Evolutionary conservation across 2,329 filamentous ascomycete species (phyloP), one percentile per base, ranked within the genome.

Genomic region (Triangularia setosa): DNA sequence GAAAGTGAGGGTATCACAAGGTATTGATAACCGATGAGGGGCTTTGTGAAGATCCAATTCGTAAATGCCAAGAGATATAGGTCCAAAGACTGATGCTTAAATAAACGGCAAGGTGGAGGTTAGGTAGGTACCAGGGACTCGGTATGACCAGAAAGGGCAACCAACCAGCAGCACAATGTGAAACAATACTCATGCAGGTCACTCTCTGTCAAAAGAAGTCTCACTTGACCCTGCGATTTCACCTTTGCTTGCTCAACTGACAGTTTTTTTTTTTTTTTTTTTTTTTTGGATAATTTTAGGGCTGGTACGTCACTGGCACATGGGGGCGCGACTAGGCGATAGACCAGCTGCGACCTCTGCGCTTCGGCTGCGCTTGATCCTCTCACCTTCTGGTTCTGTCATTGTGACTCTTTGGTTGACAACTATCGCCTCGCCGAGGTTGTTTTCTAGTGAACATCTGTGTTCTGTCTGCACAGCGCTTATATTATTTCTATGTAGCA

Each of bases 291-390:
- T 3, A 12, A 40, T 35, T 58, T 58, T 58, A 58, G 55, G 55
- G 55, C 55, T 35, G 55, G 33, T 58, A 58, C 55, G 55, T 58
- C 55, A 58, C 55, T 58, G 14, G 16, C 35, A 40, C 35, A 40
- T 40, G 35, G 16, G 40, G 40, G 16, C n/a, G 18, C 40, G n/a
- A 48, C 21, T 48, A 48, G 18, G 40, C 18, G 40, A 48, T 48
- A n/a, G 40, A 48, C 21, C 40, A 48, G 4, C 40, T 40, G 33
- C 33, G 18, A 23, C 25, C 58, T 23, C 48, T 61, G 27, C 58
- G 57, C 58, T 40, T 59, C 57, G 56, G 18, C 57, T 48, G 57
- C 62, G 62, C 57, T 63, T 63, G 54, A 30, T 28, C n/a, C 40
- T 48, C 21, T 9, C 40, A 48, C 40, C 40, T 48, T 48, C 40